Percentiles rank a stretch among this genome's conserved stretches.
These are phyloP conservation scores for Adansonia madagascariensis DNA, from an alignment of 441 rosid genomes.

Conservation along the genomic window DNA sequence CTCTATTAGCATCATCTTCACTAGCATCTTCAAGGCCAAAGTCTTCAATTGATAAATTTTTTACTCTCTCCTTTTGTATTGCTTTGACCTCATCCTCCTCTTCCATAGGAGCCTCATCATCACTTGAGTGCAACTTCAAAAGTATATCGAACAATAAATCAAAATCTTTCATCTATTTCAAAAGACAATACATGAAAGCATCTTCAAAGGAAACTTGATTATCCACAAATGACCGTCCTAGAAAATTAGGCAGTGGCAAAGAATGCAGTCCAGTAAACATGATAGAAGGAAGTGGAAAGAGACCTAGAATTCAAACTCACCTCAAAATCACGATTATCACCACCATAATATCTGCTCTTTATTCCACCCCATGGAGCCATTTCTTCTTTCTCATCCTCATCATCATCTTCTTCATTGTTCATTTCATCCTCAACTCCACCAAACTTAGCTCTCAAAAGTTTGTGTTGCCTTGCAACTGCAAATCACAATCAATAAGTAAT, in stretches of 20 bases:
- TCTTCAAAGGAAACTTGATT: not conserved
- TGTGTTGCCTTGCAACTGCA: slow-evolving; percentile 75
- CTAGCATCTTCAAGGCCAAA: slow-evolving; percentile 63
- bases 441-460: slow-evolving; percentile 57
- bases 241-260: not conserved
- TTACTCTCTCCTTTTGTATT: slow-evolving; percentile 50
- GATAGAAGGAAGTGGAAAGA: not conserved
- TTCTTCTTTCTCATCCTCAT: slow-evolving; percentile 51
- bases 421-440: slow-evolving; percentile 76
- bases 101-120: slow-evolving; percentile 36
- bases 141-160: slow-evolving; percentile 24
- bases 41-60: slow-evolving; percentile 60
- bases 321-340: slow-evolving; percentile 64
- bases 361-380: slow-evolving; percentile 55
- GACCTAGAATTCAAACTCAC: slow-evolving; percentile 38
- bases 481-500: slow-evolving; percentile 7
- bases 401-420: slow-evolving; percentile 57
- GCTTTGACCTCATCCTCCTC: slow-evolving; percentile 70
- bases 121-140: slow-evolving; percentile 42
- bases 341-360: slow-evolving; percentile 48
- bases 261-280: not conserved
- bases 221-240: not conserved
- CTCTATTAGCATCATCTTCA: slow-evolving; percentile 51
- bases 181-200: not conserved
- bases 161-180: slow-evolving; percentile 17